Percentiles rank a stretch among this genome's conserved stretches.
These are phyloP conservation scores for sorghum (Sorghum bicolor) DNA, from an alignment of 176 grass and related monocot species.

Conservation along the genomic window DNA sequence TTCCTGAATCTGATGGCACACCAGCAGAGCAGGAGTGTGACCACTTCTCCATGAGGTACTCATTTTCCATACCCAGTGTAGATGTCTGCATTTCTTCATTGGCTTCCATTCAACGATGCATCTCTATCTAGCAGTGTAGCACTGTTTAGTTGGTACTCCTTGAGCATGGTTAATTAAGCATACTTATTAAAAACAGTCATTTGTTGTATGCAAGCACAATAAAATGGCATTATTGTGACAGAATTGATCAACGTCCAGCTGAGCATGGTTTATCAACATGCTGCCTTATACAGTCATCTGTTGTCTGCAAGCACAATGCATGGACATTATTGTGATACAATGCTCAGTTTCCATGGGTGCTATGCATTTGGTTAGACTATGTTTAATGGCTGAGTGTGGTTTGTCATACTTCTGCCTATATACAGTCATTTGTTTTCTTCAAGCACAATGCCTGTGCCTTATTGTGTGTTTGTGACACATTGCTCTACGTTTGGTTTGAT, in stretches of 20 bases:
- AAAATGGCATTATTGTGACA: background rate
- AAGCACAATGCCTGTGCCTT: too few species aligned
- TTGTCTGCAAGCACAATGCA: background rate
- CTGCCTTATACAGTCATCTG: background rate
- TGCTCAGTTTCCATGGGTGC: too few species aligned
- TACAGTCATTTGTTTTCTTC: too few species aligned
- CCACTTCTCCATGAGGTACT: slow-evolving; percentile 87
- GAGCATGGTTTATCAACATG: background rate
- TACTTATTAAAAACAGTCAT: background rate
- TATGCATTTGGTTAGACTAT: too few species aligned
- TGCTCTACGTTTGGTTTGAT: too few species aligned
- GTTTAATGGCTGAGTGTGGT: too few species aligned
- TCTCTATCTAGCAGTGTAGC: background rate
- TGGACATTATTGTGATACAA: background rate
- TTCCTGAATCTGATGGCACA: slow-evolving; percentile 21
- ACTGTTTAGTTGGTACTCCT: slow-evolving; percentile 6
- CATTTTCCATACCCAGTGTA: slow-evolving; percentile 1
- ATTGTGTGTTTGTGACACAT: too few species aligned
- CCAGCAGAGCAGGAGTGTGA: slow-evolving; percentile 36
- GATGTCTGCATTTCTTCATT: background rate
- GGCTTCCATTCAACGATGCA: slow-evolving; percentile 23
- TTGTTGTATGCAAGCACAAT: background rate
- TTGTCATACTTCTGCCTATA: too few species aligned
- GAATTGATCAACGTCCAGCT: background rate
- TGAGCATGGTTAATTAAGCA: background rate